Base-by-base conservation (phyloP, 148 eudicot species). In the Dysphania ambrosioides region DNA sequence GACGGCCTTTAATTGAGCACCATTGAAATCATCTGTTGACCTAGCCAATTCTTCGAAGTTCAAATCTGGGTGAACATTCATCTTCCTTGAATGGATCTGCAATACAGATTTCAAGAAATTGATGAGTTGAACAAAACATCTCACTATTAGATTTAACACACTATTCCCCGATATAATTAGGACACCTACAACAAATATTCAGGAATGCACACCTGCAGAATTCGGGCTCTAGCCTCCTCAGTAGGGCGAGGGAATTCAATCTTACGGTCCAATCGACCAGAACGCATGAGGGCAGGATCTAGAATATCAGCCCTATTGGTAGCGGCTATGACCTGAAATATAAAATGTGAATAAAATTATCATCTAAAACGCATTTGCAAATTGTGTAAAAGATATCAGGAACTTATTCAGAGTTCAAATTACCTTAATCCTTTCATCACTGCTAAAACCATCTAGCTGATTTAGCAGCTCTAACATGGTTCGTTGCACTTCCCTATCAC, bases 231-330 rank as follows among this genome's bases (percentile, higher is more conserved):
- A 24, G 98, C 98, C 82, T 95, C 98, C 72, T 95, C 98, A 55
- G 97, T 85, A n/a, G 99, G 99, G 82, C 90, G 99, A 40, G 97
- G 99, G 74, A 95, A 92, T 83, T 95, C 99, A 75, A 95, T 95
- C 77, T 95, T 95, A 86, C 99, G 97, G 80, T 95, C 99, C 76
- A 95, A 78, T 12, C 99, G 88, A 72, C 99, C 99, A 76, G 99
- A 90, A 16, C 96, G 87, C 97, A 95, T 90, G 38, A 95, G 86
- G 18, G 99, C 99, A 73, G 97, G 99, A 71, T 95, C 99, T 65
- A 95, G 75, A 79, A 90, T 95, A 82, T 95, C 99, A 69, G 99
- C 97, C 77, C 99, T 80, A 68, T 95, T 95, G 64, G 99, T 95
- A 63, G 99, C 99, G 57, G 97, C 97, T 73, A 95, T 95, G 41